phyloP scores from a whole-genome alignment of 2,329 filamentous ascomycete species.

The Immersiporthe knoxdaviesiana region DNA sequence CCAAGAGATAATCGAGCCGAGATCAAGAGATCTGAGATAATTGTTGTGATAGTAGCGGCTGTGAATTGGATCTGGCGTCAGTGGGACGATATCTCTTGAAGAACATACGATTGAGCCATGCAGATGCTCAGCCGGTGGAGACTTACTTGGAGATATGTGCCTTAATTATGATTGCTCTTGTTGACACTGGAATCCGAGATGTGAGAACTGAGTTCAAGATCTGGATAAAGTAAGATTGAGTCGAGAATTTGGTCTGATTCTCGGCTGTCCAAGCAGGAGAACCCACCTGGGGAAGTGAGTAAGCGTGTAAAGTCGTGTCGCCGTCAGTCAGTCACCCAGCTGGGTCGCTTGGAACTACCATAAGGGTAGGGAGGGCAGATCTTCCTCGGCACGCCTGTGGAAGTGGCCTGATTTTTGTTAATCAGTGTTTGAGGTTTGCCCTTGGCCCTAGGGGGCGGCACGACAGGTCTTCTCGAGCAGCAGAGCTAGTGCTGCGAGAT shows the following conservation, averaged over 20 bases:
- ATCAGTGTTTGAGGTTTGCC: constrained; percentile 31
- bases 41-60: not conserved
- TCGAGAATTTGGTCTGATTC: not conserved
- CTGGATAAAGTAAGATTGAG: not conserved
- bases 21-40: not conserved
- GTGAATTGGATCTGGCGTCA: constrained; percentile 6
- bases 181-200: not conserved
- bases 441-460: not conserved
- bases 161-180: not conserved
- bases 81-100: constrained; percentile 12
- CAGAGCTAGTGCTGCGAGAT: not conserved
- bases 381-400: constrained; percentile 21
- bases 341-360: not conserved
- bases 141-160: constrained; percentile 8
- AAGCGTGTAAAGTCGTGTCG: not conserved
- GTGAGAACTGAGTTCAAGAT: not conserved
- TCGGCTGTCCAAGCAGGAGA: not conserved
- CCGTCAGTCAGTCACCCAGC: not conserved
- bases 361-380: constrained; percentile 14
- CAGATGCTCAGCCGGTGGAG: not conserved
- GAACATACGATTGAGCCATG: constrained; percentile 18
- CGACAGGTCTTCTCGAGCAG: not conserved
- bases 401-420: constrained; percentile 33
- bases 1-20: not conserved
- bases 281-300: not conserved